A percentile compares a stretch with the other conserved stretches of the same genome.
Conservation (phyloP, 2,329 filamentous ascomycete genomes). For the Colletotrichum sp. region DNA sequence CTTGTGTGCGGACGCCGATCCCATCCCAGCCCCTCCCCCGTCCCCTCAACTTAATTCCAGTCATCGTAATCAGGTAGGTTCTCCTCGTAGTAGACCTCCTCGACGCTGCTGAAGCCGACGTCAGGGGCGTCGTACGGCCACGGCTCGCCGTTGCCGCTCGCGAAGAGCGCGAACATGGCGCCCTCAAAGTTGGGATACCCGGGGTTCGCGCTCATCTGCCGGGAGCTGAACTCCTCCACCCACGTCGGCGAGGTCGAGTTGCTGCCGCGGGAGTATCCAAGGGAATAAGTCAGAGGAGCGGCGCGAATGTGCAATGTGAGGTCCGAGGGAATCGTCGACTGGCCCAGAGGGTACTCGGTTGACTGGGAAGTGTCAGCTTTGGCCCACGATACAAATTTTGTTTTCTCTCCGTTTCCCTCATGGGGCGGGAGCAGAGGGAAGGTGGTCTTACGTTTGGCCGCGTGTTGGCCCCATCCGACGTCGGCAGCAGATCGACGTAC, state of each 20-base stretch:
- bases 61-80: slow-evolving; percentile 10
- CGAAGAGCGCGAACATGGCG: slow-evolving; percentile 28
- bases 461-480: neutral
- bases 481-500: slow-evolving; percentile 1
- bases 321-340: slow-evolving; percentile 3
- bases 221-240: slow-evolving; percentile 21
- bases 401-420: neutral
- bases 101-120: slow-evolving; percentile 25
- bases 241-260: slow-evolving; percentile 11
- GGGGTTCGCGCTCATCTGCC: slow-evolving; percentile 5
- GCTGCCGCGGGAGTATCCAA: slow-evolving; percentile 26
- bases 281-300: slow-evolving; percentile 24
- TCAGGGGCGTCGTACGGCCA: slow-evolving; percentile 25
- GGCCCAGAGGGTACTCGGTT: slow-evolving; percentile 9
- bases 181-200: slow-evolving; percentile 25
- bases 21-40: neutral
- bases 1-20: neutral
- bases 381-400: neutral
- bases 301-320: slow-evolving; percentile 26
- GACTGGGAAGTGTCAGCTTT: neutral
- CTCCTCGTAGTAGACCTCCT: slow-evolving; percentile 26
- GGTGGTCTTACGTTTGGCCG: slow-evolving; percentile 1
- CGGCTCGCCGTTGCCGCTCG: slow-evolving; percentile 25
- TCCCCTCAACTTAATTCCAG: neutral
- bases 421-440: neutral